Conservation (phyloP, 352 stramenopile species). For the Phytopythium sindhum region DNA sequence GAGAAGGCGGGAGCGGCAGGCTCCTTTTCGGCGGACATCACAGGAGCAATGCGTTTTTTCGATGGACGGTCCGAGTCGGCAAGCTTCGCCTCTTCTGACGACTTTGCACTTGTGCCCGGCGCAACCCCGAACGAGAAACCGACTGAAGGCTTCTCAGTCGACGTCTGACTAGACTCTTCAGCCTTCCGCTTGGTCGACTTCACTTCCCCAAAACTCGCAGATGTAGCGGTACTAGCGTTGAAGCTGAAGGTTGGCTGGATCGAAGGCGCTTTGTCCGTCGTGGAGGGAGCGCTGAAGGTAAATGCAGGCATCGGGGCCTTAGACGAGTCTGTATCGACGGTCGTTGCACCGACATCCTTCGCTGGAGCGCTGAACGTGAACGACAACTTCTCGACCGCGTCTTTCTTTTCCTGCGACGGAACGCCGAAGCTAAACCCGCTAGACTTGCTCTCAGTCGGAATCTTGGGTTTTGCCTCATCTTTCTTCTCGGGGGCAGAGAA, state of each 20-base stretch:
- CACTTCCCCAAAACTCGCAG: conserved; percentile 20
- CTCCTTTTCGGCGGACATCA: background rate
- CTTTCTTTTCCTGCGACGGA: conserved; percentile 13
- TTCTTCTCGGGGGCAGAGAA: conserved; percentile 11
- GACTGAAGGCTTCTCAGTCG: background rate
- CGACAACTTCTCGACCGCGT: conserved; percentile 20
- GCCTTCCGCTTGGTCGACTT: conserved; percentile 10
- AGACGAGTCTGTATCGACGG: background rate
- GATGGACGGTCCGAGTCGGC: background rate
- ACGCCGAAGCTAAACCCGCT: conserved; percentile 34
- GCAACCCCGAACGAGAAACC: conserved; percentile 10
- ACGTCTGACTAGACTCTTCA: background rate
- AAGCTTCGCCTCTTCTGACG: background rate
- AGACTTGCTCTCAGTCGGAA: conserved; percentile 12
- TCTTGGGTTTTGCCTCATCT: background rate
- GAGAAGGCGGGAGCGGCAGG: conserved; percentile 18
- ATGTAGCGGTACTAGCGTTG: conserved; percentile 3
- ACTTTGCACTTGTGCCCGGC: background rate
- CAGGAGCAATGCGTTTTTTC: conserved; percentile 7
- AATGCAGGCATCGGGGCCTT: conserved; percentile 19
- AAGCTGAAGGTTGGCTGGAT: conserved; percentile 2
- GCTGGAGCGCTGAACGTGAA: conserved; percentile 49
- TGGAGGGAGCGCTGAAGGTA: conserved; percentile 38
- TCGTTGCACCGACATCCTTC: background rate
- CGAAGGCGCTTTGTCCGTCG: background rate